A percentile compares a stretch with the other conserved stretches of the same genome.
These are phyloP conservation scores for Podospora anserina DNA, from an alignment of 495 filamentous ascomycete species.

Conservation along the genomic window DNA sequence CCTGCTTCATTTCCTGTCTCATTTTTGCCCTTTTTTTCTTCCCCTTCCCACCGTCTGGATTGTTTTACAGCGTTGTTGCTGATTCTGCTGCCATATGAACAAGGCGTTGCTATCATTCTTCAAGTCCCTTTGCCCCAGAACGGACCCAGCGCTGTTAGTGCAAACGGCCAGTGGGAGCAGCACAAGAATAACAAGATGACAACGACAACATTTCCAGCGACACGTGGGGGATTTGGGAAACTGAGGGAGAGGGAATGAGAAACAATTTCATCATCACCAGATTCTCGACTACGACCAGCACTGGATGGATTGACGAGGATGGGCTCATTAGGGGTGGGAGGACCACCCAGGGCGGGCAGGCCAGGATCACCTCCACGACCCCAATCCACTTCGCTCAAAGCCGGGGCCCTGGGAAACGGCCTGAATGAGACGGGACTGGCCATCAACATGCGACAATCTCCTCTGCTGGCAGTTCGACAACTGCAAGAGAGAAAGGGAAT, in stretches of 20 bases:
- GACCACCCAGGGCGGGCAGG: slow-evolving; percentile 2
- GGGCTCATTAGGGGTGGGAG: slow-evolving; percentile 15
- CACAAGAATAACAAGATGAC: neutral
- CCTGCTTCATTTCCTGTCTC: slow-evolving; percentile 32
- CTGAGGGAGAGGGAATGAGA: neutral
- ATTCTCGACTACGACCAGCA: neutral
- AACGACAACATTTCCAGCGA: neutral
- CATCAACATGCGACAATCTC: neutral
- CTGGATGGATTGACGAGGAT: neutral
- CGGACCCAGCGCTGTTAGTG: slow-evolving; percentile 24
- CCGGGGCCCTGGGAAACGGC: neutral
- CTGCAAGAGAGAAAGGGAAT: neutral
- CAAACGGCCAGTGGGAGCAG: slow-evolving; percentile 18
- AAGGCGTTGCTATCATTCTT: slow-evolving; percentile 11
- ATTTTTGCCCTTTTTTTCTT: slow-evolving; percentile 21
- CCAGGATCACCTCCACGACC: slow-evolving; percentile 22
- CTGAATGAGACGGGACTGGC: neutral
- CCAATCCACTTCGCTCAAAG: neutral
- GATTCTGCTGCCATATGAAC: slow-evolving; percentile 18
- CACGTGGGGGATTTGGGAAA: neutral
- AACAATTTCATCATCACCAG: too few species aligned
- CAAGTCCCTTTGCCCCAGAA: slow-evolving; percentile 27
- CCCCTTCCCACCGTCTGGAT: slow-evolving; percentile 19
- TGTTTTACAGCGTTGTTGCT: slow-evolving; percentile 20
- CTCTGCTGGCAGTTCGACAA: neutral